phyloP scores from a whole-genome alignment of 768 basidiomycete species.

The Rhizopogon vesiculosus region DNA sequence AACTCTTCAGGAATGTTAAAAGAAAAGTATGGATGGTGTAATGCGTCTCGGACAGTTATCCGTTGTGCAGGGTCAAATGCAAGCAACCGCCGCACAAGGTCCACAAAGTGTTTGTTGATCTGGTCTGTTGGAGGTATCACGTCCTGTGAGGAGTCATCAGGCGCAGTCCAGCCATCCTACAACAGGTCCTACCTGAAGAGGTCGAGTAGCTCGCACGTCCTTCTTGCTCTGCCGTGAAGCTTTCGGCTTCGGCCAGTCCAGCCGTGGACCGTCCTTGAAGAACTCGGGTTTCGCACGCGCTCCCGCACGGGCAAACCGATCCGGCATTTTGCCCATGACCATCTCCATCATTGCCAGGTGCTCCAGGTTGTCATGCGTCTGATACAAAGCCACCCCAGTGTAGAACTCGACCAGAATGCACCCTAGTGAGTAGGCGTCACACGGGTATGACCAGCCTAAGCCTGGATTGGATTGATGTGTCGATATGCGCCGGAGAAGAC shows the following conservation, averaged over 20 bases:
- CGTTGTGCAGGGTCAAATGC: slow-evolving; percentile 88
- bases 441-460: slow-evolving; percentile 96
- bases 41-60: slow-evolving; percentile 83
- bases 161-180: neutral
- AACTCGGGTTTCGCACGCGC: slow-evolving; percentile 86
- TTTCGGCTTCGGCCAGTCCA: slow-evolving; percentile 91
- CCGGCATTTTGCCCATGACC: slow-evolving; percentile 98
- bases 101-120: slow-evolving; percentile 76
- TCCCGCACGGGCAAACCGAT: slow-evolving; percentile 71
- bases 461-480: slow-evolving; percentile 43
- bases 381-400: slow-evolving; percentile 97
- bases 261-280: slow-evolving; percentile 79
- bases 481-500: slow-evolving; percentile 4
- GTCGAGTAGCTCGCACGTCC: slow-evolving; percentile 83
- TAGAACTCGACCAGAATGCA: slow-evolving; percentile 99
- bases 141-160: slow-evolving; percentile 44
- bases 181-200: slow-evolving; percentile 55
- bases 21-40: slow-evolving; percentile 84
- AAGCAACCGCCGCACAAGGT: slow-evolving; percentile 82
- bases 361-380: slow-evolving; percentile 98
- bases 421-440: slow-evolving; percentile 97
- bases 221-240: slow-evolving; percentile 89
- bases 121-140: slow-evolving; percentile 77
- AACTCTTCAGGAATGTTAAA: slow-evolving; percentile 64
- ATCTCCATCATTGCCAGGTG: slow-evolving; percentile 99